A percentile compares a stretch with the other conserved stretches of the same genome.
phyloP scores from a whole-genome alignment of 306 rosid genomes.

The Cucurbita ficifolia region DNA sequence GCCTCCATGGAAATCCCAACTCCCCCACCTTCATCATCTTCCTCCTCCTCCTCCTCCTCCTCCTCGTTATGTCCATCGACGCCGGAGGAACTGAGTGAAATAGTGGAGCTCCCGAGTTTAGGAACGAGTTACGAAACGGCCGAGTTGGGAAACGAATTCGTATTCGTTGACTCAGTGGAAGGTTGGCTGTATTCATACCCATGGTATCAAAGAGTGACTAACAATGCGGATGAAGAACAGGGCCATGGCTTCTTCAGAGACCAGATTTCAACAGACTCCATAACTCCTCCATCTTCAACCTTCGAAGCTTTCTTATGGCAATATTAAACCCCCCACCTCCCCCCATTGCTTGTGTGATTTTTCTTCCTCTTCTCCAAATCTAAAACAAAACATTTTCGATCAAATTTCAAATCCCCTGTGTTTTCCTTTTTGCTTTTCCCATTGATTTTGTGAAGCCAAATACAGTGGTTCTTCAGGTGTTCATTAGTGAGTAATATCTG shows the following conservation, averaged over 20 bases:
- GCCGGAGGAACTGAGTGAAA: constrained; percentile 66
- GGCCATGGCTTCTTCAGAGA: constrained; percentile 18
- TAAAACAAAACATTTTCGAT: neutral
- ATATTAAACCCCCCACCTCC: constrained; percentile 3
- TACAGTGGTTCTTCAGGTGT: neutral
- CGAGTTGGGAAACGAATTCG: constrained; percentile 30
- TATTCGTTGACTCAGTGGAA: constrained; percentile 34
- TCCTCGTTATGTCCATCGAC: constrained; percentile 14
- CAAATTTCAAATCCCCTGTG: neutral
- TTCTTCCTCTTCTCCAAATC: neutral
- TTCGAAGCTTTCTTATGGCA: constrained; percentile 36
- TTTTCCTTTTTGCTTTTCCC: neutral
- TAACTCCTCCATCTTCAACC: constrained; percentile 11
- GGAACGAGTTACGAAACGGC: constrained; percentile 29
- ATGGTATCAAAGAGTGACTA: constrained; percentile 28
- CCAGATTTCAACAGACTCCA: constrained; percentile 25
- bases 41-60: constrained; percentile 3
- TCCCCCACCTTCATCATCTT: neutral
- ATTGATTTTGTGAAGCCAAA: neutral
- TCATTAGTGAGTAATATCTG: neutral
- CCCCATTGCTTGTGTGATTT: neutral
- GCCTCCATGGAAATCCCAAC: constrained; percentile 46
- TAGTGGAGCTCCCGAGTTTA: constrained; percentile 48
- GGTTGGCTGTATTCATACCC: constrained; percentile 32
- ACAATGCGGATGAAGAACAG: constrained; percentile 14